These are phyloP conservation scores for Penicillium vulpinum DNA, from an alignment of 2,329 filamentous ascomycete genomes.

Conservation along the genomic window DNA sequence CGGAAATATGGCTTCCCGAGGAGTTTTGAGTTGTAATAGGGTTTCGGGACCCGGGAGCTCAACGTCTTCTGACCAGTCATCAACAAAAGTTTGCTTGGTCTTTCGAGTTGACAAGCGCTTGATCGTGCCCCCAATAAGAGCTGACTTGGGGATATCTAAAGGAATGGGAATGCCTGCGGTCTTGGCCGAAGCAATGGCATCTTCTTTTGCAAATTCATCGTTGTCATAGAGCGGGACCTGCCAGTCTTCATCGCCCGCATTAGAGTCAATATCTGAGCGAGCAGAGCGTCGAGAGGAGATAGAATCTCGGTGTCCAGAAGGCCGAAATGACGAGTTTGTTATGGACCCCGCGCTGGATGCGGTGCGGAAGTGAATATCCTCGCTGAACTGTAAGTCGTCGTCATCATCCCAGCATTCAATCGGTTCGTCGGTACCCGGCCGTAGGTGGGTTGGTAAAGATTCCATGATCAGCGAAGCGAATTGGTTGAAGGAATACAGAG, in stretches of 20 bases:
- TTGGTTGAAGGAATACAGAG: not conserved
- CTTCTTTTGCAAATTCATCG: slow-evolving; percentile 77
- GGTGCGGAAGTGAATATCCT: slow-evolving; percentile 48
- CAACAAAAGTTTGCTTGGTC: slow-evolving; percentile 69
- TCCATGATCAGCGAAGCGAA: slow-evolving; percentile 37
- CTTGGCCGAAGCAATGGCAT: slow-evolving; percentile 84
- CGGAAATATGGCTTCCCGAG: slow-evolving; percentile 63
- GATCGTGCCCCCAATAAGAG: slow-evolving; percentile 87
- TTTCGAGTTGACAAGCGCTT: slow-evolving; percentile 79
- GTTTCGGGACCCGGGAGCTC: slow-evolving; percentile 63
- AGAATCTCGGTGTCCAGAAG: slow-evolving; percentile 64
- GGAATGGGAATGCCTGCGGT: slow-evolving; percentile 91
- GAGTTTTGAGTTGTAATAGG: slow-evolving; percentile 64
- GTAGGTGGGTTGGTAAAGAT: slow-evolving; percentile 35
- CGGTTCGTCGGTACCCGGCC: slow-evolving; percentile 35
- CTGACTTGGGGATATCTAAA: slow-evolving; percentile 80
- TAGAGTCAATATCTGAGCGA: slow-evolving; percentile 76
- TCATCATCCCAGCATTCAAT: slow-evolving; percentile 55
- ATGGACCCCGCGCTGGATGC: slow-evolving; percentile 49
- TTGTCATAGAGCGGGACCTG: slow-evolving; percentile 82
- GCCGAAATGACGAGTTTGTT: slow-evolving; percentile 44
- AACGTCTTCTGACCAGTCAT: slow-evolving; percentile 80
- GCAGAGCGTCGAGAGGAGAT: slow-evolving; percentile 80
- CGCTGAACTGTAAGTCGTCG: slow-evolving; percentile 48
- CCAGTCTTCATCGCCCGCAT: slow-evolving; percentile 77